These are phyloP conservation scores for Vitis cinerea DNA, from an alignment of 164 flowering plant species.

Conservation along the genomic window DNA sequence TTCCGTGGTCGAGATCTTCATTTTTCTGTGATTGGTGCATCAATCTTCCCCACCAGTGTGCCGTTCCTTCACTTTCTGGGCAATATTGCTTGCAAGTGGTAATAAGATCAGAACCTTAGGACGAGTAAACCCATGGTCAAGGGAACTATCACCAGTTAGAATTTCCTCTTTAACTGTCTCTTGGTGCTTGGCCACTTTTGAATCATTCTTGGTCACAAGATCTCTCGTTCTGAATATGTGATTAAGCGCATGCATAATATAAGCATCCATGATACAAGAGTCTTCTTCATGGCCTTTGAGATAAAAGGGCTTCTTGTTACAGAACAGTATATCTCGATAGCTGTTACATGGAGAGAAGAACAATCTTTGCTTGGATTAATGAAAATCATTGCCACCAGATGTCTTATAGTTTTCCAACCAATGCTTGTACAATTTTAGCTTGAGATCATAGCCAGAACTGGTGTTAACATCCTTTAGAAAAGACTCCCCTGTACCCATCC, in stretches of 20 bases:
- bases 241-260: conserved; percentile 87
- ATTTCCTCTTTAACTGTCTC: conserved; percentile 36
- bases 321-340: conserved; percentile 79
- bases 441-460: conserved; percentile 37
- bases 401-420: conserved; percentile 57
- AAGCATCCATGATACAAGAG: conserved; percentile 78
- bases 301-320: conserved; percentile 89
- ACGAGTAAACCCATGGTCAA: conserved; percentile 91
- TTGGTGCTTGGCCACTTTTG: conserved; percentile 56
- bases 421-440: conserved; percentile 56
- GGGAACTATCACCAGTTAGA: conserved; percentile 39
- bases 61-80: too few species aligned
- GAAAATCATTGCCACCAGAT: conserved; percentile 61
- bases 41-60: too few species aligned
- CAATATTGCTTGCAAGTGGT: too few species aligned
- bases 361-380: conserved; percentile 56
- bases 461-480: conserved; percentile 27
- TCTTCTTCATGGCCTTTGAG: conserved; percentile 76
- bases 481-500: conserved; percentile 80
- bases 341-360: conserved; percentile 82
- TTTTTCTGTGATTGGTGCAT: too few species aligned
- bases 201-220: conserved; percentile 66
- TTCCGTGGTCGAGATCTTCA: too few species aligned
- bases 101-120: conserved; percentile 60
- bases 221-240: conserved; percentile 77